Evolutionary conservation across 139 green algal genomes (phyloP).

Genomic region (Marvania coccoides): DNA sequence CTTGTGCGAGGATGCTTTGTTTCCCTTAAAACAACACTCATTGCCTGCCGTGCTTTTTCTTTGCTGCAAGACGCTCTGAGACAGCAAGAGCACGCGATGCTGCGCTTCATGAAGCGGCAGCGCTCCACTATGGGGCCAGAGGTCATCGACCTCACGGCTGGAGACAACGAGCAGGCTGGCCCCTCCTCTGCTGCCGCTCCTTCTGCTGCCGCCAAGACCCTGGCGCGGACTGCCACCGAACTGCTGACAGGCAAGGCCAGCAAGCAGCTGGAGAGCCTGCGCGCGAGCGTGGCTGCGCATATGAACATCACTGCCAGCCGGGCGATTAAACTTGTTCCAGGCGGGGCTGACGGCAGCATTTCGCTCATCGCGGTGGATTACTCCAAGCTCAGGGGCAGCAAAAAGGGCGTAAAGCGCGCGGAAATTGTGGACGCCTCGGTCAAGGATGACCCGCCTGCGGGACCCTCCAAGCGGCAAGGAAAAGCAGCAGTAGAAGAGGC

Average conservation of each 20-base stretch:
- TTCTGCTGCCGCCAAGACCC: too few relatives aligned
- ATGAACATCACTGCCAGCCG: neutral
- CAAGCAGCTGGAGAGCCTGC: neutral
- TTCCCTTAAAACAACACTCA: too few relatives aligned
- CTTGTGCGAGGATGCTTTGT: too few relatives aligned
- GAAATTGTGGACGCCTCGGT: too few relatives aligned
- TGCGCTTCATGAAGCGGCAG: neutral
- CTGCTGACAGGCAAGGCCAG: neutral
- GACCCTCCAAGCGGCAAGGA: too few relatives aligned
- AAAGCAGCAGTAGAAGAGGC: neutral
- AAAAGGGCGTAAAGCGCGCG: neutral
- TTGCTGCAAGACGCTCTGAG: neutral
- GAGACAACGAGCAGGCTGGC: neutral
- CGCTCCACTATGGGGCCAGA: neutral
- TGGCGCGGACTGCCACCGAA: neutral
- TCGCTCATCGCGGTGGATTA: neutral
- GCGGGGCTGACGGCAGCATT: neutral
- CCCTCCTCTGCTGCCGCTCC: too few relatives aligned
- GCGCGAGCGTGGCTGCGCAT: neutral
- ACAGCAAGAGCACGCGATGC: neutral
- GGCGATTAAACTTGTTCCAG: neutral
- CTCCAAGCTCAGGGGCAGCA: neutral
- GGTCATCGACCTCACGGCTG: neutral
- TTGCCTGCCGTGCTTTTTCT: too few relatives aligned
- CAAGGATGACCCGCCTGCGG: too few relatives aligned